A percentile compares a stretch with the other conserved stretches of the same genome.
phyloP scores from a whole-genome alignment of 441 rosid species.

The Pelargonium fulgidum region DNA sequence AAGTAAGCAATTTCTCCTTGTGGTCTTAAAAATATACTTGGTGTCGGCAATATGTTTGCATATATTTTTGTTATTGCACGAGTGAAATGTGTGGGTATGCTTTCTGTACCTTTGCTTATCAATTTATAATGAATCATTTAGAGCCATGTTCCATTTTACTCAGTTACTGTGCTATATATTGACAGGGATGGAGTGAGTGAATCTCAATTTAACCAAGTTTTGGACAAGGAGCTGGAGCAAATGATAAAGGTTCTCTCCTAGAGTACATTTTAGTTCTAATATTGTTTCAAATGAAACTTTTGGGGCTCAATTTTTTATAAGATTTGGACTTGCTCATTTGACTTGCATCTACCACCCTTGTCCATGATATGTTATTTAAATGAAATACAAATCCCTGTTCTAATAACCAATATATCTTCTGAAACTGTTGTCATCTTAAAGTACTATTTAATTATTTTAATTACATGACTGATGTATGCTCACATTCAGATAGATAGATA shows the following conservation, averaged over 20 bases:
- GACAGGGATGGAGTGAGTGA: conserved; percentile 86
- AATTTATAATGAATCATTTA: conserved; percentile 3
- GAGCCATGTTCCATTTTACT: not conserved
- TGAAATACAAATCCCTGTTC: conserved; percentile 6
- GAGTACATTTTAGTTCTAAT: not conserved
- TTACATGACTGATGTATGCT: too few relatives aligned
- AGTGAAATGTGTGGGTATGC: not conserved
- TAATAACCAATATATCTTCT: conserved; percentile 2
- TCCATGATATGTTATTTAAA: not conserved
- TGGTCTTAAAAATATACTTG: conserved; percentile 2
- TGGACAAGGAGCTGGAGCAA: conserved; percentile 78
- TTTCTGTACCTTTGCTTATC: not conserved
- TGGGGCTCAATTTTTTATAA: not conserved
- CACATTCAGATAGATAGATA: not conserved
- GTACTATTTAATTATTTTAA: not conserved
- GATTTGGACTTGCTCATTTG: conserved; percentile 7
- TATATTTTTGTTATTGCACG: not conserved
- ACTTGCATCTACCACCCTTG: not conserved
- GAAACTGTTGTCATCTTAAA: conserved; percentile 5
- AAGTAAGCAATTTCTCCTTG: not conserved
- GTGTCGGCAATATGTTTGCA: not conserved
- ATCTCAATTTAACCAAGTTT: conserved; percentile 80
- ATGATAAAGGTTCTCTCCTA: conserved; percentile 51
- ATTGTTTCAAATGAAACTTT: not conserved
- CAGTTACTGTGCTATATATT: conserved; percentile 14